Conservation (phyloP, 495 filamentous ascomycete species). For the Penicillium goetzii region DNA sequence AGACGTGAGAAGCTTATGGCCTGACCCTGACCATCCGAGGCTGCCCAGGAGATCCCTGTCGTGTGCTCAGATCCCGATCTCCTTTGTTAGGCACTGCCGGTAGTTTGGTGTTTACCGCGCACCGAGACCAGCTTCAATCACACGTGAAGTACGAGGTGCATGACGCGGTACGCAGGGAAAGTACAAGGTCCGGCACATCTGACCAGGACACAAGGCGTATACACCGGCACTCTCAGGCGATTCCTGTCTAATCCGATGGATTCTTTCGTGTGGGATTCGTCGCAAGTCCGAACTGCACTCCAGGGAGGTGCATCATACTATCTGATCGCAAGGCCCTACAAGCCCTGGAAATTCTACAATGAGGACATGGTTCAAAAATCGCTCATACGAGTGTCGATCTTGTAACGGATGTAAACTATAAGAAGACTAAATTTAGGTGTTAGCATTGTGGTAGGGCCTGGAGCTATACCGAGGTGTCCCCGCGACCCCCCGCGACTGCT, state of each 20-base stretch:
- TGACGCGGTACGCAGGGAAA: not conserved
- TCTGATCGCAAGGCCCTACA: not conserved
- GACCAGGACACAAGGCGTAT: not conserved
- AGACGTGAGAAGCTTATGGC: not conserved
- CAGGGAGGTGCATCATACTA: not conserved
- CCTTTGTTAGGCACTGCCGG: conserved; percentile 10
- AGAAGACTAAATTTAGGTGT: not conserved
- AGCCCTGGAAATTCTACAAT: not conserved
- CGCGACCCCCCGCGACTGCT: conserved; percentile 11
- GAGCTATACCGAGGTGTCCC: conserved; percentile 17
- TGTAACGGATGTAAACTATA: not conserved
- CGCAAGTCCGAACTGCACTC: not conserved
- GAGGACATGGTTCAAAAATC: conserved; percentile 1
- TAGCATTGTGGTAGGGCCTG: not conserved
- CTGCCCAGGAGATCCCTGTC: conserved; percentile 11
- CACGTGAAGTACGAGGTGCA: conserved; percentile 15
- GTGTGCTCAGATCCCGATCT: conserved; percentile 19
- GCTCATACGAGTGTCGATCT: not conserved
- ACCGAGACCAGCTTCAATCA: not conserved
- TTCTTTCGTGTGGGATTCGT: conserved; percentile 4
- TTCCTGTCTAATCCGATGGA: conserved; percentile 10
- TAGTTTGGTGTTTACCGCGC: not conserved
- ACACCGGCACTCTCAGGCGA: not conserved
- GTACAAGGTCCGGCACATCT: not conserved
- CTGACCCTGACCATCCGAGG: not conserved